phyloP scores from a whole-genome alignment of 495 filamentous ascomycete genomes.

The Penicillium verhagenii region DNA sequence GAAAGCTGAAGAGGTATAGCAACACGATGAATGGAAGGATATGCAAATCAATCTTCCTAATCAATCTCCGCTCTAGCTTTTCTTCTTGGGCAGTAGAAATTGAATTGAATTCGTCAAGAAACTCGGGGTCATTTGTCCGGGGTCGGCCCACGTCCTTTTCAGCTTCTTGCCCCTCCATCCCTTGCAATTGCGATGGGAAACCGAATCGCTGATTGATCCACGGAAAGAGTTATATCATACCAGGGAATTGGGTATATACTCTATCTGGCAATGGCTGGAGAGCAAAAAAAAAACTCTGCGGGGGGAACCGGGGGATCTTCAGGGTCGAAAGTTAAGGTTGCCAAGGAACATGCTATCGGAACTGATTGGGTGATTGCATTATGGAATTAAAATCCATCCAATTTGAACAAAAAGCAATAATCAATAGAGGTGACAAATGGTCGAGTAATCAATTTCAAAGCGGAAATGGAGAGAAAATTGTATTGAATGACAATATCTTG shows the following conservation, averaged over 20 bases:
- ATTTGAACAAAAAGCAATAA: not conserved
- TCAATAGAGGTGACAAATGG: too few species aligned
- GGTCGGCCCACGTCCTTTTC: conserved; percentile 1
- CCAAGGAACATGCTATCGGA: not conserved
- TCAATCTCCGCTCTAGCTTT: conserved; percentile 43
- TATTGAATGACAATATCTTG: too few species aligned
- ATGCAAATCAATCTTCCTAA: conserved; percentile 56
- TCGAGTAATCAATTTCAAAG: too few species aligned
- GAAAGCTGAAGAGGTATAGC: conserved; percentile 63
- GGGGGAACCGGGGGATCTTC: not conserved
- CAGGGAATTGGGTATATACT: too few species aligned
- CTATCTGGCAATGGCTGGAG: not conserved
- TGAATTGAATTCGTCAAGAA: conserved; percentile 16
- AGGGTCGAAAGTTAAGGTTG: not conserved
- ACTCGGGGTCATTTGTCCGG: not conserved
- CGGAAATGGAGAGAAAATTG: too few species aligned
- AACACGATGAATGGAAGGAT: conserved; percentile 61
- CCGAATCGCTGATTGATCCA: not conserved
- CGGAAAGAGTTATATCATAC: not conserved
- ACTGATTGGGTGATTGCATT: not conserved
- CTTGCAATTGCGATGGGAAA: not conserved
- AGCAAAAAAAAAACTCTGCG: not conserved
- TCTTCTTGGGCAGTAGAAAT: conserved; percentile 33
- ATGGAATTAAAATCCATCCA: not conserved
- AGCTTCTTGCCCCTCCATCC: not conserved